Percentiles rank a stretch among this genome's conserved stretches.
phyloP scores from a whole-genome alignment of 2,329 filamentous ascomycete genomes.

The Penicillium aurantiogriseum region DNA sequence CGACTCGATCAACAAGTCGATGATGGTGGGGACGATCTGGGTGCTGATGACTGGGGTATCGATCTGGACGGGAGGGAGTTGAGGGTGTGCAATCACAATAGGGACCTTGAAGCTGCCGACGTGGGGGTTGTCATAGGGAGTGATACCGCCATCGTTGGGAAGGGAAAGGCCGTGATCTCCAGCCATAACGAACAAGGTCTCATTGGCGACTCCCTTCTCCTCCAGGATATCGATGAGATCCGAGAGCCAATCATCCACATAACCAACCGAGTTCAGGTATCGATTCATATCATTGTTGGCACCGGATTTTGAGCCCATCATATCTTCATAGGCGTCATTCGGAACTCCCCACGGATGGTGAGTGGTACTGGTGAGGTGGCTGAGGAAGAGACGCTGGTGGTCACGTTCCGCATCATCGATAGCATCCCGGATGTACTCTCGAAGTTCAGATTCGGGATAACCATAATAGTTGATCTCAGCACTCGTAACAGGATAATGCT shows the following conservation, averaged over 20 bases:
- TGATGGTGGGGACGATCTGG: constrained; percentile 35
- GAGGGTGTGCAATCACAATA: constrained; percentile 34
- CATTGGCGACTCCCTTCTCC: constrained; percentile 33
- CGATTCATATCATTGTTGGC: constrained; percentile 27
- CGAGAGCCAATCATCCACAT: constrained; percentile 33
- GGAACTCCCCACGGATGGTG: constrained; percentile 36
- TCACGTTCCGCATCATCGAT: constrained; percentile 33
- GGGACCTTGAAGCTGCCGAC: constrained; percentile 36
- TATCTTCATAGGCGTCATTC: constrained; percentile 25
- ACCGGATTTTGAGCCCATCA: constrained; percentile 21
- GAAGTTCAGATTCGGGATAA: constrained; percentile 32
- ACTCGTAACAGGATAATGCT: constrained; percentile 27
- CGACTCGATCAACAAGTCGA: constrained; percentile 34
- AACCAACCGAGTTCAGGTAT: constrained; percentile 35
- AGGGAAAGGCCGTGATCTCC: constrained; percentile 38
- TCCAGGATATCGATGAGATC: constrained; percentile 32
- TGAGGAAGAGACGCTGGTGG: constrained; percentile 34
- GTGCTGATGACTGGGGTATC: constrained; percentile 28
- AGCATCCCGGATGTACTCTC: constrained; percentile 35
- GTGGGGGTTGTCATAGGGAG: constrained; percentile 36
- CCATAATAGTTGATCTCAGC: constrained; percentile 35
- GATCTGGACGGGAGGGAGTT: constrained; percentile 31
- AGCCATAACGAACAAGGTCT: constrained; percentile 36
- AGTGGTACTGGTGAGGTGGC: constrained; percentile 35
- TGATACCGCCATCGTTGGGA: constrained; percentile 36